Base-by-base conservation (phyloP, 2,329 filamentous ascomycete species). In the Celoporthe dispersa region DNA sequence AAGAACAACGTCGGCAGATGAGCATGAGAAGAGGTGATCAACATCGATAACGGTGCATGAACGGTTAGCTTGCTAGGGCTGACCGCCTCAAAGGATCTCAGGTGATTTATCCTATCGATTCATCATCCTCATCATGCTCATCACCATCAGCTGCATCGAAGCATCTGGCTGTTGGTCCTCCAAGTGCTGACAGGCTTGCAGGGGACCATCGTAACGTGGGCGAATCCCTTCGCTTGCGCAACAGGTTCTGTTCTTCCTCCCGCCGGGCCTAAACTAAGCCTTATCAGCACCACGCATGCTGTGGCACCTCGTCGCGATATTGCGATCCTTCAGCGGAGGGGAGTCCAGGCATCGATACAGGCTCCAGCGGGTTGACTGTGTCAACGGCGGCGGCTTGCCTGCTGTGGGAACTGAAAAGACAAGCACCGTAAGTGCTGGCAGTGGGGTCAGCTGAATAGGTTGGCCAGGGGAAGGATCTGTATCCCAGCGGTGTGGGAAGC, bases 121-220 rank as follows among this genome's bases (percentile, higher is more conserved):
- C 44, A 16, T 22, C 22, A n/a, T 6, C 5, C 19, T n/a, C 19
- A 48, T n/a, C 44, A 5, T 48, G 19, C 8, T 41, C 39, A 2
- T 48, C 22, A 11, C 11, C 22, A 3, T 48, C 19, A 48, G 44
- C 44, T 33, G 12, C 25, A 31, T 57, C 3, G 14, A 31, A 19
- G 53, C 14, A 57, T 33, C 53, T 33, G 53, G 25, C 53, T 28
- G 14, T 35, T 37, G 57, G 57, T 8, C 3, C 44, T 3, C 16
- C 31, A 35, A 60, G 57, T 60, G 57, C 57, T 60, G 57, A 60
- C 19, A 37, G 11, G 31, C 8, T 2, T 60, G 57, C 57, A 60
- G 57, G 57, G 57, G 5, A 33, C 22, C 33, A 37, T 37, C 22
- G 31, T n/a, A 33, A 37, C 2, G 31, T 60, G 16, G 53, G 28